Evolutionary conservation across 805 yeast species (phyloP).

Genomic region (Saturnispora dispora): DNA sequence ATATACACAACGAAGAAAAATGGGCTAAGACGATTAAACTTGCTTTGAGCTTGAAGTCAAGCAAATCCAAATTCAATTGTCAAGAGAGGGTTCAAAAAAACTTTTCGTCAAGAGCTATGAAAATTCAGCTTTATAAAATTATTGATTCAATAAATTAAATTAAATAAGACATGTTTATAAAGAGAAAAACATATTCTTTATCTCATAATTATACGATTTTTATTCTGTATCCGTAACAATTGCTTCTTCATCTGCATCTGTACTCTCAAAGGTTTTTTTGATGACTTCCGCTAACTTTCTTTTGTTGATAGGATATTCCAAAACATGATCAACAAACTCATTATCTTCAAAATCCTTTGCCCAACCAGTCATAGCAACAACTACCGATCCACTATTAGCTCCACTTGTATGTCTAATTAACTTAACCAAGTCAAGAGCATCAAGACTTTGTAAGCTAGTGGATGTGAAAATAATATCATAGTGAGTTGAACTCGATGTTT

Average conservation of each 20-base stretch:
- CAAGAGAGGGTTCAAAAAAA: constrained; percentile 28
- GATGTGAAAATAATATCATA: constrained; percentile 82
- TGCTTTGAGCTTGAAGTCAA: constrained; percentile 21
- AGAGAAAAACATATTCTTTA: neutral
- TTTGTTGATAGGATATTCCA: constrained; percentile 59
- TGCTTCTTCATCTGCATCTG: constrained; percentile 23
- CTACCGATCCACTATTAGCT: constrained; percentile 67
- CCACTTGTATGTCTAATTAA: constrained; percentile 68
- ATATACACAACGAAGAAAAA: constrained; percentile 31
- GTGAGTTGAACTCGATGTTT: constrained; percentile 74
- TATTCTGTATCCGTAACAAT: constrained; percentile 28
- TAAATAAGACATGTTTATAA: neutral
- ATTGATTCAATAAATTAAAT: constrained; percentile 6
- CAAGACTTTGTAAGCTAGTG: constrained; percentile 54
- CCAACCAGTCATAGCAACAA: constrained; percentile 65
- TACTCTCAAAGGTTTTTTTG: constrained; percentile 14
- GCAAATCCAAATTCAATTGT: constrained; percentile 20
- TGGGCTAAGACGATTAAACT: constrained; percentile 49
- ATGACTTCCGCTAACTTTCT: constrained; percentile 27
- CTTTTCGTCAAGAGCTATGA: constrained; percentile 41
- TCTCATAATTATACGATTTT: neutral
- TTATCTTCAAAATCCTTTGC: constrained; percentile 53
- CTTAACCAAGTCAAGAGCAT: constrained; percentile 68
- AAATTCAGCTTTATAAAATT: constrained; percentile 16
- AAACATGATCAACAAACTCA: constrained; percentile 53